phyloP scores from a whole-genome alignment of 805 yeast genomes.

The Metschnikowia koreensis region DNA sequence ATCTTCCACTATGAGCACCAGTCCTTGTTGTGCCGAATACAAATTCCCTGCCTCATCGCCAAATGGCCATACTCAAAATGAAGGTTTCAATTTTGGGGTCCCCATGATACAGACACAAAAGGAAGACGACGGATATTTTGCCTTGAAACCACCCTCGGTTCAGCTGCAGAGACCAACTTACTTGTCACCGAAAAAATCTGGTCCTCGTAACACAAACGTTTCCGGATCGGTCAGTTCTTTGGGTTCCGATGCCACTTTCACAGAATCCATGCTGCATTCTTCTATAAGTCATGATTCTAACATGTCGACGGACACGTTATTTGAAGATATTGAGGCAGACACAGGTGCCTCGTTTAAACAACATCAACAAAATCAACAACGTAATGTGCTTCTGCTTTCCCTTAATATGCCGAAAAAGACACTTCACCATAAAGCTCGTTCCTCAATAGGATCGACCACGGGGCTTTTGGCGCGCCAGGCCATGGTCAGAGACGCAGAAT shows the following conservation, averaged over 20 bases:
- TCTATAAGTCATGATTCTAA: slow-evolving; percentile 18
- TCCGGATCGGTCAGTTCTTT: slow-evolving; percentile 28
- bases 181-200: slow-evolving; percentile 3
- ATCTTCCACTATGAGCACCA: slow-evolving; percentile 12
- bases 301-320: slow-evolving; percentile 32
- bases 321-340: slow-evolving; percentile 20
- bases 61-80: background rate
- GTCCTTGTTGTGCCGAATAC: slow-evolving; percentile 16
- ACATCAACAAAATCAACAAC: background rate
- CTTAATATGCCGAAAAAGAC: slow-evolving; percentile 7
- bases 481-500: slow-evolving; percentile 1
- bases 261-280: slow-evolving; percentile 2
- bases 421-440: slow-evolving; percentile 4
- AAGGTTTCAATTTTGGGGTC: background rate
- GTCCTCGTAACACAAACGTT: background rate
- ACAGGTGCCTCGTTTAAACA: background rate
- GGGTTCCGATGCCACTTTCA: slow-evolving; percentile 25
- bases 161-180: slow-evolving; percentile 9
- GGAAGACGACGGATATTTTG: slow-evolving; percentile 13
- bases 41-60: slow-evolving; percentile 17
- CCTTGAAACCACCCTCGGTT: slow-evolving; percentile 7
- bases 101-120: background rate
- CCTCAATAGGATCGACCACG: slow-evolving; percentile 2
- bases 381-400: slow-evolving; percentile 17
- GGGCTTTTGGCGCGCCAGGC: slow-evolving; percentile 9